Conservation (phyloP, 768 basidiomycete genomes). For the Mrakia frigida region DNA sequence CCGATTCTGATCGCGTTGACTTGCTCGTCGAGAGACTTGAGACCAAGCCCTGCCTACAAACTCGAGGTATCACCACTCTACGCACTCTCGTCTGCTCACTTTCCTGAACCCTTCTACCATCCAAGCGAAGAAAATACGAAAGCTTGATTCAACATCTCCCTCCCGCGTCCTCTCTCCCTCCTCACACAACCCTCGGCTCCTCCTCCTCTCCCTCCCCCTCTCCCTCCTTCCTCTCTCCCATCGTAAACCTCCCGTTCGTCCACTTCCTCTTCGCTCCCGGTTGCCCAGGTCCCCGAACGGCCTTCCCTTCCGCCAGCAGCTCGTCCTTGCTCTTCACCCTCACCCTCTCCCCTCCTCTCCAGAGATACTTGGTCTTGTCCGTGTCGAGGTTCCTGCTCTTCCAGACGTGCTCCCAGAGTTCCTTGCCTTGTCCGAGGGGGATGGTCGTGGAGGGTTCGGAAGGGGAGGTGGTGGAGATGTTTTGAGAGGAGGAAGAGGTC, state of each 20-base stretch:
- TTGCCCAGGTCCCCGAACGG: neutral
- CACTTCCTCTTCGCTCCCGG: conserved; percentile 6
- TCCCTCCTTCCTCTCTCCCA: neutral
- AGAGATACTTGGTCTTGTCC: neutral
- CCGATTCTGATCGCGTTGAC: too few species aligned
- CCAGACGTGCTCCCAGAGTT: conserved; percentile 20
- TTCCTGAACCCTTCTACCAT: too few species aligned
- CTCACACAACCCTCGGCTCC: neutral
- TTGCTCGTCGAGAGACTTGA: too few species aligned
- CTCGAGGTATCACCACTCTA: too few species aligned
- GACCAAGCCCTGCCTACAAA: too few species aligned
- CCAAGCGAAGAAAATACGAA: too few species aligned
- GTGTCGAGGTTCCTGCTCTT: neutral
- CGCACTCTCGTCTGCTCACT: too few species aligned
- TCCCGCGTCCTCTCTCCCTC: too few species aligned
- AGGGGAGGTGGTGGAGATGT: neutral
- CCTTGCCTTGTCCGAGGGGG: conserved; percentile 20
- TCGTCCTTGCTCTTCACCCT: neutral
- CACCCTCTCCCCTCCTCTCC: neutral
- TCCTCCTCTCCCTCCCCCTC: neutral
- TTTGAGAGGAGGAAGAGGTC: neutral
- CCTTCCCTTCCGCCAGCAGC: neutral
- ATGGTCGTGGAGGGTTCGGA: conserved; percentile 1
- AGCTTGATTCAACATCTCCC: neutral
- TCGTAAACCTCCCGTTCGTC: neutral